Percentiles rank a stretch among this genome's conserved stretches.
phyloP scores from a whole-genome alignment of 2,329 filamentous ascomycete species.

The Beauveria medogensis region DNA sequence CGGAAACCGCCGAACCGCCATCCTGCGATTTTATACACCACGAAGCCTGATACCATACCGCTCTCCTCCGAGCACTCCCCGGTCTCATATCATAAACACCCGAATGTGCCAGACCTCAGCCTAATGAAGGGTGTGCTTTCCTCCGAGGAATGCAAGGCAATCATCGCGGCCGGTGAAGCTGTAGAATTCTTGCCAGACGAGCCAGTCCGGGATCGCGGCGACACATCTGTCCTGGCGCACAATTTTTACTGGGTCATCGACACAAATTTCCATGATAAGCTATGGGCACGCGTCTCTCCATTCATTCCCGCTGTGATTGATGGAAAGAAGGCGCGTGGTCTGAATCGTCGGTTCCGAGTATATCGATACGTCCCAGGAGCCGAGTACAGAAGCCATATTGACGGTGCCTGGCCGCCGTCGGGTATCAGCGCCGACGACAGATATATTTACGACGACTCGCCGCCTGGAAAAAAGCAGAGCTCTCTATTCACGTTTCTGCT shows the following conservation, averaged over 20 bases:
- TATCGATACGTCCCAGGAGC: conserved; percentile 67
- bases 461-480: conserved; percentile 49
- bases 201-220: conserved; percentile 56
- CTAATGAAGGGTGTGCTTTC: conserved; percentile 54
- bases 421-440: conserved; percentile 48
- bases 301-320: conserved; percentile 49
- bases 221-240: conserved; percentile 58
- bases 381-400: conserved; percentile 63
- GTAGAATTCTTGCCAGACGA: conserved; percentile 61
- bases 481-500: conserved; percentile 62
- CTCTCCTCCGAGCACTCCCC: conserved; percentile 36
- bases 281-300: conserved; percentile 53
- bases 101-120: conserved; percentile 52
- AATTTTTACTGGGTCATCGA: conserved; percentile 70
- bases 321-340: conserved; percentile 50
- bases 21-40: conserved; percentile 56
- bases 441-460: conserved; percentile 62
- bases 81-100: conserved; percentile 51
- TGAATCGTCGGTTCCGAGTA: conserved; percentile 63
- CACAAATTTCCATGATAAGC: conserved; percentile 49
- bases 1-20: conserved; percentile 63
- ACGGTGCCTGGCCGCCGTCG: conserved; percentile 67
- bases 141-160: conserved; percentile 52
- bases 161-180: conserved; percentile 58
- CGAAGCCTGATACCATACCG: conserved; percentile 46